Evolutionary conservation across 108 stramenopile genomes (phyloP), one percentile per base, ranked within the genome.

Genomic region (Cyclotella cryptica): DNA sequence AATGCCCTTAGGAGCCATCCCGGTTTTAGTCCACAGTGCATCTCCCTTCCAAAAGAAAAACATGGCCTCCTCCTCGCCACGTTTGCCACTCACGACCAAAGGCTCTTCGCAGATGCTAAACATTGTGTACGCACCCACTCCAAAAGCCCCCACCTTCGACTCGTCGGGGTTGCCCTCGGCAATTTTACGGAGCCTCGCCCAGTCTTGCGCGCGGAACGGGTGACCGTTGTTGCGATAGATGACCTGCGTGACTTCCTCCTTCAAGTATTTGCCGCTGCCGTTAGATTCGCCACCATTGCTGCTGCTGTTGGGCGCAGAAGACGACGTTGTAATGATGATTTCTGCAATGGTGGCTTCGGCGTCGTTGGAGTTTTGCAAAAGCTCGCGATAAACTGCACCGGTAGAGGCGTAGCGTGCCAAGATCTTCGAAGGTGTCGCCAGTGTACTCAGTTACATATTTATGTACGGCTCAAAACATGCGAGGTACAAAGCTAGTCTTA

Each of bases 21-120:
- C 77, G 27, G 86, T 85, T 57, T 86, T 87, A 19, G 89, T 90
- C 88, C 88, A 96, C 19, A 96, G 60, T 0, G 87, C 84, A 74
- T 96, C 94, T 12, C 92, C 92, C 79, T 90, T 96, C 94, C 94
- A 96, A 30, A 90, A 77, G 69, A 96, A 96, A 11, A 84, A 87
- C 63, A 93, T 80, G 0, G 88, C 88, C 57, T 84, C 71, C 29
- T 75, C 78, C 21, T 66, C 53, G 17, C 68, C 73, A 27, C 43
- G 45, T 22, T 49, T 72, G 3, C 91, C 94, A 58, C 86, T 87
- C 0, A 96, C 57, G 5, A 96, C 90, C 63, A 92, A 41, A 5
- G 94, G 94, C 28, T 93, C 90, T 77, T 96, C 94, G 73, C 89
- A 89, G 53, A 96, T 88, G 15, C 75, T 76, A 77, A 96, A 96